Base-by-base conservation (phyloP, 805 yeast genomes). In the Metschnikowia proteae region DNA sequence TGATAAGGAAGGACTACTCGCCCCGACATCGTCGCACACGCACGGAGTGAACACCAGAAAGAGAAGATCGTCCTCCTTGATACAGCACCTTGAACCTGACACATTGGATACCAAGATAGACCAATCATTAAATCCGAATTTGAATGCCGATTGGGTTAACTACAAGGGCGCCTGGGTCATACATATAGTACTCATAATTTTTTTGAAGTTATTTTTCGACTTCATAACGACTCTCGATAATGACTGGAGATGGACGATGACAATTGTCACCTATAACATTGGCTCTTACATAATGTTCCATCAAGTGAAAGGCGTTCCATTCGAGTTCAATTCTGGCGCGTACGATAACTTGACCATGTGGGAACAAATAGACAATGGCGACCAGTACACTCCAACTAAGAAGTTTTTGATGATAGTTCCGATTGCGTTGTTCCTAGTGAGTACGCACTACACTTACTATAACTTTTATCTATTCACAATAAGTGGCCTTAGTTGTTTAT, bases 201-300 rank as follows among this genome's bases (percentile, higher is more conserved):
- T 90, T 43, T 73, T 92, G 49, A 88, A 89, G 61, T 62, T 87
- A 25, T 81, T 88, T 53, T 91, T 80, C 67, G 89, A 88, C 65
- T 75, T 89, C 53, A 72, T 92, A 37, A 92, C 96, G 1, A 83
- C 86, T n/a, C 79, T 88, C 46, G 82, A 84, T 52, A 83, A 81
- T 49, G 95, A 91, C 65, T 79, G 90, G 77, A 80, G 87, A 51
- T 92, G 99, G 99, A 88, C 98, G 2, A 68, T 94, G 56, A 92
- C 98, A 5, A 94, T 92, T 63, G 79, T 86, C 44, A 84, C 96
- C 5, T 92, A 92, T 65, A 92, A 87, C 47, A 80, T 87, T 55
- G 98, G 97, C 3, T 84, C 95, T 0, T 94, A 90, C 65, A 81
- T 92, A 53, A 94, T 92, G 98, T 94, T 92, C 65, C 99, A 92